phyloP scores from a whole-genome alignment of 208 protist species.

The Trypanosoma platydactyli region DNA sequence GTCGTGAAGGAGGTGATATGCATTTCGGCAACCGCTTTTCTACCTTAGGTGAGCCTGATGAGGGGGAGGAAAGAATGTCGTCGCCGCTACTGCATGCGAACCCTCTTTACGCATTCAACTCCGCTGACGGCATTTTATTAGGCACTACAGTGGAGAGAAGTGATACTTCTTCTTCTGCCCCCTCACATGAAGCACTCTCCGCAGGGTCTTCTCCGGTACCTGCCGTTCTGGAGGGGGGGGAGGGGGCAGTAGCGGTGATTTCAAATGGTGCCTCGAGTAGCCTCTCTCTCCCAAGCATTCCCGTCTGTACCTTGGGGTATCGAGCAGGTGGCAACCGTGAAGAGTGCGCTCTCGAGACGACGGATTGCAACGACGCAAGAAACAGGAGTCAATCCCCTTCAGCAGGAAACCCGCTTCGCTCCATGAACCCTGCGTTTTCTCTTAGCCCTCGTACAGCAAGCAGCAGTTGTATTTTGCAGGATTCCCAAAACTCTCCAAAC shows the following conservation, averaged over 20 bases:
- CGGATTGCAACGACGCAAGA: conserved; percentile 7
- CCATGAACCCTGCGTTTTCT: conserved; percentile 65
- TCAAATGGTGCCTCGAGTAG: background rate
- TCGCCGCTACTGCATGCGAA: too few species aligned
- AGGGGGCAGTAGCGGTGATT: background rate
- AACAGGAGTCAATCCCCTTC: conserved; percentile 12
- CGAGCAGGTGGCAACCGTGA: conserved; percentile 2
- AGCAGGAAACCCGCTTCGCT: conserved; percentile 40
- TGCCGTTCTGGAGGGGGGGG: background rate
- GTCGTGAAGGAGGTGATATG: too few species aligned
- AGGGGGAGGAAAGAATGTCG: too few species aligned
- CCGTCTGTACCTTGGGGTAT: background rate
- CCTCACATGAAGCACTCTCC: background rate
- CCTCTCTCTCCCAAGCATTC: background rate
- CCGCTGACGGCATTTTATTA: too few species aligned
- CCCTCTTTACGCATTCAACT: too few species aligned
- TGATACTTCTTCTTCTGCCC: too few species aligned
- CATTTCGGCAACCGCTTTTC: too few species aligned
- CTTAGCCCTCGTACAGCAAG: conserved; percentile 47
- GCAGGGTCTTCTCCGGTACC: background rate
- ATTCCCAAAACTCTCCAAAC: conserved; percentile 25
- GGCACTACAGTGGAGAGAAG: too few species aligned
- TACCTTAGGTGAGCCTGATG: too few species aligned
- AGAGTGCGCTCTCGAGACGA: background rate
- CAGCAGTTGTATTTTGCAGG: conserved; percentile 31